phyloP scores from a whole-genome alignment of 495 filamentous ascomycete genomes.

The Bathelium albidoporum region DNA sequence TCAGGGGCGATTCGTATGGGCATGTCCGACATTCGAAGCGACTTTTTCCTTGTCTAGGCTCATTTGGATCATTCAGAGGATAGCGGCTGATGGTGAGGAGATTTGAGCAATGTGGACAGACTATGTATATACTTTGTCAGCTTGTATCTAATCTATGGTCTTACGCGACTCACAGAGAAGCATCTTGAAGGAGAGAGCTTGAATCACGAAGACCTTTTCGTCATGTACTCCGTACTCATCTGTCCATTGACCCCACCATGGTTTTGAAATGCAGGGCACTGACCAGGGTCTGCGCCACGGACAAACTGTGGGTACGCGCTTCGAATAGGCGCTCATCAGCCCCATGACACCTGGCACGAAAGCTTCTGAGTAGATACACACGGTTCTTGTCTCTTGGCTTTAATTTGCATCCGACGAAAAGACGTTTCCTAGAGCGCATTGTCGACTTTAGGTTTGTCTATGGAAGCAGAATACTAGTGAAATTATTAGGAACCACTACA shows the following conservation, averaged over 20 bases:
- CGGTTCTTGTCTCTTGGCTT: background rate
- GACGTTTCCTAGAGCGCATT: too few species aligned
- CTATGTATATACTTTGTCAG: conserved; percentile 35
- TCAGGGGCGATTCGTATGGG: conserved; percentile 73
- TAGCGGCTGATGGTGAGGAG: conserved; percentile 62
- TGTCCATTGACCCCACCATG: background rate
- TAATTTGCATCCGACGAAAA: too few species aligned
- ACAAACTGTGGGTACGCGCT: background rate
- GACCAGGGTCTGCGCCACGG: background rate
- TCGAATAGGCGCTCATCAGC: background rate
- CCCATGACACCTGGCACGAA: background rate
- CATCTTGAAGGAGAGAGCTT: conserved; percentile 48
- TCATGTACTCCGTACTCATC: too few species aligned
- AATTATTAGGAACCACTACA: background rate
- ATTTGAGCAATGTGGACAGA: conserved; percentile 91
- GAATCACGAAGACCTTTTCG: background rate
- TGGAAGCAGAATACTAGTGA: too few species aligned
- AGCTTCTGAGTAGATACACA: too few species aligned
- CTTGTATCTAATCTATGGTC: conserved; percentile 4
- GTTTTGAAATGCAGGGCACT: background rate
- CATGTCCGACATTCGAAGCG: conserved; percentile 90
- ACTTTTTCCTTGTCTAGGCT: conserved; percentile 41
- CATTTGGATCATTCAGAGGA: conserved; percentile 21
- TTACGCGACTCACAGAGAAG: conserved; percentile 49
- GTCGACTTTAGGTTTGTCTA: too few species aligned